phyloP scores from a whole-genome alignment of 768 basidiomycete species.

The Lentinula sp. region DNA sequence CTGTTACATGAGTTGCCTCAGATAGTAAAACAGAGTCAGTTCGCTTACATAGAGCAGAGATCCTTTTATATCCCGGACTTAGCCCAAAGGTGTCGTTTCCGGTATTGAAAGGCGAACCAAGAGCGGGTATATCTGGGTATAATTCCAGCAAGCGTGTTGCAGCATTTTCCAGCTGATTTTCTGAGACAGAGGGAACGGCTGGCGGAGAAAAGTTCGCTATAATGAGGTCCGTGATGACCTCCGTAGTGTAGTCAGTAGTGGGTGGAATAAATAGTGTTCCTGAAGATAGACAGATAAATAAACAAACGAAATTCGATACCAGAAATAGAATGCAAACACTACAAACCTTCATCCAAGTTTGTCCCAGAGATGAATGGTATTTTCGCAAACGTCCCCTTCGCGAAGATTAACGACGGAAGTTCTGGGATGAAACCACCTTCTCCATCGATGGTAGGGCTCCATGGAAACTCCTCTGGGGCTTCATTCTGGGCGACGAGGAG shows the following conservation, averaged over 20 bases:
- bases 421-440: constrained; percentile 32
- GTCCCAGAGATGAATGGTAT: constrained; percentile 42
- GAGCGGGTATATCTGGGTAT: neutral
- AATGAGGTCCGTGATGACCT: constrained; percentile 12
- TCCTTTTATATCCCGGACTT: constrained; percentile 19
- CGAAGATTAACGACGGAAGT: constrained; percentile 26
- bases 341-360: constrained; percentile 38
- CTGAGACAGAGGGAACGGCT: constrained; percentile 10
- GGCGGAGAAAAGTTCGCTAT: constrained; percentile 21
- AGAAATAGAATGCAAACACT: neutral
- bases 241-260: constrained; percentile 16
- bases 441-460: constrained; percentile 36
- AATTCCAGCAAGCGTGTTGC: neutral
- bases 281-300: constrained; percentile 7
- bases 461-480: constrained; percentile 19
- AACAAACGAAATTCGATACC: neutral
- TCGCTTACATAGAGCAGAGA: constrained; percentile 13
- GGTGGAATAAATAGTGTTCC: constrained; percentile 25
- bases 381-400: constrained; percentile 19
- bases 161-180: constrained; percentile 8
- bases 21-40: neutral
- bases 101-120: neutral
- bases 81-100: constrained; percentile 20
- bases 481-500: constrained; percentile 6
- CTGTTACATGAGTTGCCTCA: too few species aligned